Evolutionary conservation across 2,329 filamentous ascomycete genomes (phyloP).

Genomic region (Penicillium sp.): DNA sequence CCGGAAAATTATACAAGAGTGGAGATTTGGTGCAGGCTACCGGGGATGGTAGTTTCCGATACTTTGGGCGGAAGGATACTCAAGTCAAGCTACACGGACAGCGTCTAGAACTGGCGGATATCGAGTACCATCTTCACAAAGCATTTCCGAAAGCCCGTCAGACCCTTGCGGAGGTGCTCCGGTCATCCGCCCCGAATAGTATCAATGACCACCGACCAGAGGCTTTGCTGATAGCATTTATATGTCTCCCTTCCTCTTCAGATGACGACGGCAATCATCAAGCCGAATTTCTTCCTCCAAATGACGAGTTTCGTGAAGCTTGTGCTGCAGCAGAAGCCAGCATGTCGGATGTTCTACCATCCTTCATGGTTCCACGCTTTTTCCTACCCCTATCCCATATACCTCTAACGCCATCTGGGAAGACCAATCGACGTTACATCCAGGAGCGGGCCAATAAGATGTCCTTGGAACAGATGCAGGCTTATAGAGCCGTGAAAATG

Average conservation of each 20-base stretch:
- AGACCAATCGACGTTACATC: constrained; percentile 30
- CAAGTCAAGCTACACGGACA: constrained; percentile 1
- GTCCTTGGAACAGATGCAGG: background rate
- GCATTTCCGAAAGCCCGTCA: background rate
- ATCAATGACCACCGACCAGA: background rate
- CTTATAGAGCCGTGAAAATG: background rate
- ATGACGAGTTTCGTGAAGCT: background rate
- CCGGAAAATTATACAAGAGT: background rate
- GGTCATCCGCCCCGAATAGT: background rate
- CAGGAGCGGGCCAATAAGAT: background rate
- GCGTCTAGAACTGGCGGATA: background rate
- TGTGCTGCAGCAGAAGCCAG: background rate
- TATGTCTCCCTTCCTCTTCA: background rate
- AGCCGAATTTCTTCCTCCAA: background rate
- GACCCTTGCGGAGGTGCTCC: background rate
- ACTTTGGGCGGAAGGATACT: background rate
- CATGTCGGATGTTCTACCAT: background rate
- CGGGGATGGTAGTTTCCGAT: background rate
- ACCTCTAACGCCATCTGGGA: constrained; percentile 41
- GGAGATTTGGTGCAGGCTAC: background rate
- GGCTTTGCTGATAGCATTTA: background rate
- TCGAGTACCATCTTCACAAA: background rate
- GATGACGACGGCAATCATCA: background rate
- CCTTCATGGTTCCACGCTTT: constrained; percentile 27
- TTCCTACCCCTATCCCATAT: constrained; percentile 36